phyloP scores from a whole-genome alignment of 352 stramenopile genomes.

The Phytopythium sindhum region DNA sequence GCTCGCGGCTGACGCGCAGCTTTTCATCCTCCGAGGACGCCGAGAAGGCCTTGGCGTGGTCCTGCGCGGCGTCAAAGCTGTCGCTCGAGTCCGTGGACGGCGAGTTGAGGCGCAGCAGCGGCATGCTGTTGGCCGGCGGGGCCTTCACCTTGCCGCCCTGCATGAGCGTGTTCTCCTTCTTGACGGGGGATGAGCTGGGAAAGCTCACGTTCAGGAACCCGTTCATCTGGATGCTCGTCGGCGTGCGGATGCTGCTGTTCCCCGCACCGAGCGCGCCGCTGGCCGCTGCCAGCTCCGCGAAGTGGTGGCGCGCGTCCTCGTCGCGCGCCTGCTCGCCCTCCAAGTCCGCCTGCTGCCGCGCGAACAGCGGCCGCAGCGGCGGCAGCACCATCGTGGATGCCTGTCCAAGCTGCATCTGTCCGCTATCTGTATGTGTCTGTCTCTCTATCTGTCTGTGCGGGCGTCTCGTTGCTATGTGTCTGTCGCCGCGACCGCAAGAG shows the following conservation, averaged over 20 bases:
- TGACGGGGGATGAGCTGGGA: constrained; percentile 56
- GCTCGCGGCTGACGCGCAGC: constrained; percentile 66
- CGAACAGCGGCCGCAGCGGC: constrained; percentile 54
- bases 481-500: constrained; percentile 1
- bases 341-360: constrained; percentile 31
- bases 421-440: constrained; percentile 6
- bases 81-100: constrained; percentile 20
- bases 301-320: constrained; percentile 21
- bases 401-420: constrained; percentile 30
- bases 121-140: constrained; percentile 16
- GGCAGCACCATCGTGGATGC: constrained; percentile 48
- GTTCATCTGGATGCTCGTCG: constrained; percentile 43
- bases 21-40: constrained; percentile 51
- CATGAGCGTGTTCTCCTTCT: constrained; percentile 37
- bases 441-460: constrained; percentile 3
- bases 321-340: constrained; percentile 15
- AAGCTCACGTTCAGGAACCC: constrained; percentile 29
- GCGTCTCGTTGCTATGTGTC: not conserved
- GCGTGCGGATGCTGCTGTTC: constrained; percentile 36
- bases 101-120: constrained; percentile 45
- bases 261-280: not conserved
- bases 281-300: constrained; percentile 10
- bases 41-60: not conserved
- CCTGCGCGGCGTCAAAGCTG: not conserved
- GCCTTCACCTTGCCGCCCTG: constrained; percentile 9